A percentile compares a stretch with the other conserved stretches of the same genome.
These are phyloP conservation scores for Clarireedia paspali DNA, from an alignment of 2,329 filamentous ascomycete species.

Conservation along the genomic window DNA sequence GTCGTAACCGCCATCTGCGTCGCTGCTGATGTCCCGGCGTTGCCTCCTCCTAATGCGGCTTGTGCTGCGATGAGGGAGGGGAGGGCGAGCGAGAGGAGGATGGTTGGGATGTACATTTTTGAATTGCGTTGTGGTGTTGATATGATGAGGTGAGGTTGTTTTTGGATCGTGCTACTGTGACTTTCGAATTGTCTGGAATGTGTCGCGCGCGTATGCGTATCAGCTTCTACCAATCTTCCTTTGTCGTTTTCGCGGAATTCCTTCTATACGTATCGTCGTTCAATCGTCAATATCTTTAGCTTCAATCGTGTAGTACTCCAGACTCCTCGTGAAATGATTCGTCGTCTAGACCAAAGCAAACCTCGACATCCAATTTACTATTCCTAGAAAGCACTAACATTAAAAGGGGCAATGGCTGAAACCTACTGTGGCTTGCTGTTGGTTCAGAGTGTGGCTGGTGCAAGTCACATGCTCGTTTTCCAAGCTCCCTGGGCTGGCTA, in stretches of 20 bases:
- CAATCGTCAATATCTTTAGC: not conserved
- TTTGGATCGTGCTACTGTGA: too few relatives aligned
- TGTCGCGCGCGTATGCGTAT: not conserved
- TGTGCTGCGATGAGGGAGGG: not conserved
- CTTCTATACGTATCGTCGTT: not conserved
- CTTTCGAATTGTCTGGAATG: not conserved
- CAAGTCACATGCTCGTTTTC: too few relatives aligned
- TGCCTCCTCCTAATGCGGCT: constrained; percentile 1
- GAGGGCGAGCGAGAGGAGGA: not conserved
- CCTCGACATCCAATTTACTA: not conserved
- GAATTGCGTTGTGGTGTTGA: not conserved
- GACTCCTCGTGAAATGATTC: not conserved
- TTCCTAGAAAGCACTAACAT: not conserved
- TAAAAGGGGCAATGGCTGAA: not conserved
- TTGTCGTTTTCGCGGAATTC: not conserved
- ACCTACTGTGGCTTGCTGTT: not conserved
- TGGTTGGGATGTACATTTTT: not conserved
- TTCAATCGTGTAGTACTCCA: not conserved
- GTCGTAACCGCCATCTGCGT: constrained; percentile 1
- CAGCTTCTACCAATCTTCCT: not conserved
- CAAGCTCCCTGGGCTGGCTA: too few relatives aligned
- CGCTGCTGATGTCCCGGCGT: not conserved
- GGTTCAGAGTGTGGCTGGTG: too few relatives aligned
- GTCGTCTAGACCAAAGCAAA: not conserved
- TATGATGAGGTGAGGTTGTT: not conserved